These are phyloP conservation scores for Nectriaceae sp. DNA, from an alignment of 2,329 filamentous ascomycete species.

Conservation along the genomic window DNA sequence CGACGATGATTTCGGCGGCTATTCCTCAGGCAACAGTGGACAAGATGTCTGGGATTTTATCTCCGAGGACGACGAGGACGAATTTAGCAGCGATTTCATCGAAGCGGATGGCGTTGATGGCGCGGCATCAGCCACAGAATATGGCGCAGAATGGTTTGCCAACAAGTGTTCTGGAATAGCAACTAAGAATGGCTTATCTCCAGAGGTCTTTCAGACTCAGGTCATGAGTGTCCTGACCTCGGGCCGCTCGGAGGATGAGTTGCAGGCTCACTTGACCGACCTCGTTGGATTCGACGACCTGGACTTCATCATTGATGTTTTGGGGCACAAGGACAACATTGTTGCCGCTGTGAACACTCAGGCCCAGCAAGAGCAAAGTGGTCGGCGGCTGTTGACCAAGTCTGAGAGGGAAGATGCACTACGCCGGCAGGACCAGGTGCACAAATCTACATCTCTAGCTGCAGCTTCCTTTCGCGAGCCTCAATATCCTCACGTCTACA, in stretches of 20 bases:
- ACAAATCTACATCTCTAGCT: slow-evolving; percentile 75
- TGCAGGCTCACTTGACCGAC: slow-evolving; percentile 90
- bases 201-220: slow-evolving; percentile 74
- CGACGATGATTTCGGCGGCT: slow-evolving; percentile 63
- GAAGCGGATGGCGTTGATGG: slow-evolving; percentile 39
- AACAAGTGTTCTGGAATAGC: slow-evolving; percentile 69
- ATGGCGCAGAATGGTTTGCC: slow-evolving; percentile 70
- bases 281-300: slow-evolving; percentile 91
- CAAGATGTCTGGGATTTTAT: slow-evolving; percentile 95
- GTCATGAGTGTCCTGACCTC: slow-evolving; percentile 74
- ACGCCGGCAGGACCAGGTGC: slow-evolving; percentile 73
- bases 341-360: slow-evolving; percentile 46
- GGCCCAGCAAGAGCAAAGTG: slow-evolving; percentile 36
- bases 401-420: slow-evolving; percentile 79
- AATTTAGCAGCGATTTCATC: slow-evolving; percentile 66
- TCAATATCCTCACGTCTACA: slow-evolving; percentile 93
- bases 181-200: slow-evolving; percentile 64
- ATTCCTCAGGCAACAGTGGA: slow-evolving; percentile 58
- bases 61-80: slow-evolving; percentile 70
- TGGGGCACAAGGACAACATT: slow-evolving; percentile 73
- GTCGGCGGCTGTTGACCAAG: slow-evolving; percentile 65
- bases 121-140: slow-evolving; percentile 34
- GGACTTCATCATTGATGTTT: slow-evolving; percentile 89
- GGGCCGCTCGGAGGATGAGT: slow-evolving; percentile 71
- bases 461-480: slow-evolving; percentile 72